A percentile compares a stretch with the other conserved stretches of the same genome.
Evolutionary conservation across 192 early-diverging fungal genomes (phyloP).

Genomic region (Coemansia furcata): DNA sequence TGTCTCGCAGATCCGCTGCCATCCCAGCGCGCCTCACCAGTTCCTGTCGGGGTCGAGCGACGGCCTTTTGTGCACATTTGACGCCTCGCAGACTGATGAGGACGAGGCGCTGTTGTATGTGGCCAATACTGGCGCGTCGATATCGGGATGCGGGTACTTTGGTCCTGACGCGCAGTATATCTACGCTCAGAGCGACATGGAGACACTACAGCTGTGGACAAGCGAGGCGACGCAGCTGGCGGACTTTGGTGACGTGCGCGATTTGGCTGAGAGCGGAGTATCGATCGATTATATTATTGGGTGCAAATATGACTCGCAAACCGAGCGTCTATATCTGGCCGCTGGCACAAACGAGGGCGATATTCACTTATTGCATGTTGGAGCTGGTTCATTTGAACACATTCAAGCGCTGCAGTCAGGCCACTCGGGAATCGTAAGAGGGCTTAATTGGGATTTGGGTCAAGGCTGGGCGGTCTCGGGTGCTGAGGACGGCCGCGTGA

Average conservation of each 20-base stretch:
- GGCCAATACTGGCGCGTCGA: conserved; percentile 77
- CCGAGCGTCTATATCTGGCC: conserved; percentile 73
- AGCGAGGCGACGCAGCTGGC: conserved; percentile 47
- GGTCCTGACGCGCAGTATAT: conserved; percentile 87
- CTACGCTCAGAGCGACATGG: conserved; percentile 84
- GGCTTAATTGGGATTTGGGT: conserved; percentile 67
- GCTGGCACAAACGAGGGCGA: conserved; percentile 75
- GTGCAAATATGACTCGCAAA: conserved; percentile 66
- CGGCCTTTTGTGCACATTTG: conserved; percentile 76
- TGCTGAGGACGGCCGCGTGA: conserved; percentile 75
- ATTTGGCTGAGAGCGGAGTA: conserved; percentile 40
- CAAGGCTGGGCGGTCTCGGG: conserved; percentile 65
- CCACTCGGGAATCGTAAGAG: conserved; percentile 85
- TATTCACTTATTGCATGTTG: conserved; percentile 79
- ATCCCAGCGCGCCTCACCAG: conserved; percentile 52
- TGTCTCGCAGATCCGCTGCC: conserved; percentile 73
- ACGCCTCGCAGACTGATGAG: conserved; percentile 70
- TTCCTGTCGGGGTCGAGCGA: conserved; percentile 73
- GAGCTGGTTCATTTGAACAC: conserved; percentile 67
- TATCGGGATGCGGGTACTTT: conserved; percentile 88
- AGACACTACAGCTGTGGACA: conserved; percentile 83
- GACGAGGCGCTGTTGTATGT: conserved; percentile 85
- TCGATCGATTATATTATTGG: conserved; percentile 81
- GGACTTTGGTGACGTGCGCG: conserved; percentile 84
- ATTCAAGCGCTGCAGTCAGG: conserved; percentile 75